Conservation (phyloP, 768 basidiomycete genomes). For the Leccinum ochraceum region DNA sequence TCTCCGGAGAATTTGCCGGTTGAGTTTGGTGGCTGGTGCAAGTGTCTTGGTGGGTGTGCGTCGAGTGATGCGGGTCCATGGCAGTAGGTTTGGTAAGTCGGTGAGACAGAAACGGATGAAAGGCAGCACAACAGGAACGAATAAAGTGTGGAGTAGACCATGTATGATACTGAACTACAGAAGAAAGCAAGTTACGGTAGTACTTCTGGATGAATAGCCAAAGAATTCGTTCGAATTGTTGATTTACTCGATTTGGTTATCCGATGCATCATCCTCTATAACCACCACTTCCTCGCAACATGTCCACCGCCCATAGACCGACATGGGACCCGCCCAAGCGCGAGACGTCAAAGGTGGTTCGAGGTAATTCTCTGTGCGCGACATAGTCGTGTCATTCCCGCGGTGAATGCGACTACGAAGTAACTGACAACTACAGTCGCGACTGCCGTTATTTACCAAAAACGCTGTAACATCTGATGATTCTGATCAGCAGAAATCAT, state of each 20-base stretch:
- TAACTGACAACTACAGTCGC: too few species aligned
- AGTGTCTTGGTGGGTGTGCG: conserved; percentile 78
- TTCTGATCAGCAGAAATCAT: too few species aligned
- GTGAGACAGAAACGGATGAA: too few species aligned
- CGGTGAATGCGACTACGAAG: too few species aligned
- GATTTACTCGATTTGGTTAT: neutral
- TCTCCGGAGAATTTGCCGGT: conserved; percentile 78
- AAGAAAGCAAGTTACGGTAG: too few species aligned
- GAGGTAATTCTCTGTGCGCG: conserved; percentile 87
- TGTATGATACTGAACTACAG: too few species aligned
- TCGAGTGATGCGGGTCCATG: conserved; percentile 68
- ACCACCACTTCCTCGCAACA: conserved; percentile 27
- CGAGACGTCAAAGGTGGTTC: conserved; percentile 91
- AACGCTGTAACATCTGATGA: too few species aligned
- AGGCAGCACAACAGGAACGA: too few species aligned
- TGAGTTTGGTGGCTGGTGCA: conserved; percentile 82
- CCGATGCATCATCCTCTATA: neutral
- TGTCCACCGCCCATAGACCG: conserved; percentile 92
- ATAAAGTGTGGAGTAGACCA: too few species aligned
- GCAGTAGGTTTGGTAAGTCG: too few species aligned
- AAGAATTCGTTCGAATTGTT: neutral
- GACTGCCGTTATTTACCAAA: too few species aligned
- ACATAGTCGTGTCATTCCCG: conserved; percentile 61
- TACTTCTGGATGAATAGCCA: too few species aligned
- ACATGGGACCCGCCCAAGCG: conserved; percentile 99